These are phyloP conservation scores for Coemansia reversa DNA, from an alignment of 192 early-diverging fungal species.

Conservation along the genomic window DNA sequence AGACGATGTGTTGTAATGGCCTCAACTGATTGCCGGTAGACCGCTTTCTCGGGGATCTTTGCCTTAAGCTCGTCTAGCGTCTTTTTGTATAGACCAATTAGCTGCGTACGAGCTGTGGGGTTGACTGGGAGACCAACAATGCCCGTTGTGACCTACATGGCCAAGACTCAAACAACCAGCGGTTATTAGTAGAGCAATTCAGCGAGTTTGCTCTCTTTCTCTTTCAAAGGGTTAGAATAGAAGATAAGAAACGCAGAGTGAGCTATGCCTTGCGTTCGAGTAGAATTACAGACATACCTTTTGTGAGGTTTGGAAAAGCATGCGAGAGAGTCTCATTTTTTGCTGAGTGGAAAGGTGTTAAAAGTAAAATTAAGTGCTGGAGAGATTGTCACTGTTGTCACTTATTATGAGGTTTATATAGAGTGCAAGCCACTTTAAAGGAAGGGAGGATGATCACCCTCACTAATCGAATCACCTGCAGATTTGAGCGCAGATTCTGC, in stretches of 20 bases:
- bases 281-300: constrained; percentile 20
- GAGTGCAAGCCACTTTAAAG: too few species aligned
- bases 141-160: constrained; percentile 67
- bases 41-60: constrained; percentile 71
- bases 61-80: constrained; percentile 69
- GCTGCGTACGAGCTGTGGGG: constrained; percentile 79
- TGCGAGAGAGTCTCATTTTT: constrained; percentile 43
- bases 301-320: constrained; percentile 41
- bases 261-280: neutral
- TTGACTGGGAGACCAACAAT: constrained; percentile 85
- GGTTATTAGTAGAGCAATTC: neutral
- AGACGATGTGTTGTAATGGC: constrained; percentile 76
- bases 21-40: constrained; percentile 80
- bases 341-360: neutral
- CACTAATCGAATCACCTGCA: too few species aligned
- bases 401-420: too few species aligned
- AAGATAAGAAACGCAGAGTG: neutral
- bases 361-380: neutral
- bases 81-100: constrained; percentile 78
- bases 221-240: neutral
- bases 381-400: too few species aligned
- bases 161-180: neutral
- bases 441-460: too few species aligned
- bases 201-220: neutral
- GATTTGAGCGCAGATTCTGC: too few species aligned